phyloP scores from a whole-genome alignment of 225 moss, liverwort and hornwort species.

The Polytrichum commune region DNA sequence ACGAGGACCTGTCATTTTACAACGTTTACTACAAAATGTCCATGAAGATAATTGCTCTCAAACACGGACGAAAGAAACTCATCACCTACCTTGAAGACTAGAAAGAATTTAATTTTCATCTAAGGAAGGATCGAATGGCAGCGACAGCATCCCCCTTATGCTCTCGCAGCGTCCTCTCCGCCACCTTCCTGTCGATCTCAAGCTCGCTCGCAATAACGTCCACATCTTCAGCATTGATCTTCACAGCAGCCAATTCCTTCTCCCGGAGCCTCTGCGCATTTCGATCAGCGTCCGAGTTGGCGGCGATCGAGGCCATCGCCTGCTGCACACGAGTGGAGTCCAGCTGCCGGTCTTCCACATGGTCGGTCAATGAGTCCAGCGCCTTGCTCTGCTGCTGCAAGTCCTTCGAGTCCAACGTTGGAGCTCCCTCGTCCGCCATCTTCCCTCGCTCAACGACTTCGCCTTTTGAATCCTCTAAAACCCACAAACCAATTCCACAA shows the following conservation, averaged over 20 bases:
- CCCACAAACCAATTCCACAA: no score
- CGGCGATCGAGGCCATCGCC: conserved; percentile 98
- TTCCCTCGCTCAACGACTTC: no score
- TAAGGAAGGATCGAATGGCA: conserved; percentile 84
- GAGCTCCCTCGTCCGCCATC: conserved; percentile 82
- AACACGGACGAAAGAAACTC: no score
- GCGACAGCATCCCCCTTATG: conserved; percentile 90
- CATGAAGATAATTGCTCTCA: no score
- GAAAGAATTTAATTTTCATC: conserved; percentile 4
- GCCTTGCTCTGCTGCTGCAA: conserved; percentile 99
- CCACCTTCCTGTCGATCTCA: conserved; percentile 93
- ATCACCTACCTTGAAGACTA: no score
- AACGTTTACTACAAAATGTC: no score
- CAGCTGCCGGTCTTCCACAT: conserved; percentile 96
- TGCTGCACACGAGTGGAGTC: conserved; percentile 93
- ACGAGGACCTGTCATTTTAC: no score
- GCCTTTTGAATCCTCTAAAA: no score
- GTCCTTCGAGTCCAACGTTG: conserved; percentile 87
- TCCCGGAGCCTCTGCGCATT: conserved; percentile 89
- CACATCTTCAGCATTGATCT: conserved; percentile 78
- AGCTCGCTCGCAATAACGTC: conserved; percentile 93
- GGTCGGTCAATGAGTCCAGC: conserved; percentile 89
- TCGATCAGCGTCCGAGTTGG: conserved; percentile 82
- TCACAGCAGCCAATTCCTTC: conserved; percentile 89
- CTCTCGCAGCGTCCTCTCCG: conserved; percentile 91